A percentile compares a stretch with the other conserved stretches of the same genome.
phyloP scores from a whole-genome alignment of 2,329 filamentous ascomycete species.

The Monilinia vaccinii-corymbosi region DNA sequence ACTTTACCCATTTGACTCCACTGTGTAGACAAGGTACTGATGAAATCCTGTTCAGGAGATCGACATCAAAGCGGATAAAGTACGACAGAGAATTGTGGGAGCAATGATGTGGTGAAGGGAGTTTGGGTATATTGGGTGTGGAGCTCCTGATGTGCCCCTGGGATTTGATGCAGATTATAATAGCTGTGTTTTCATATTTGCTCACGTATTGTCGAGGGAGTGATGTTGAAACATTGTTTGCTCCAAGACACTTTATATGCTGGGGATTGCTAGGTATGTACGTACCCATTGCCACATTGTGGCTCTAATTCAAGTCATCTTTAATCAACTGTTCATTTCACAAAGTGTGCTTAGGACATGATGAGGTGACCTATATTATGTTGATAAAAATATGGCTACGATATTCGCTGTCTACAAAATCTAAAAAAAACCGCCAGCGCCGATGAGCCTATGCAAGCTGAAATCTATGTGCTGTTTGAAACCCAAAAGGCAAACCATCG shows the following conservation, averaged over 20 bases:
- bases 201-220: background rate
- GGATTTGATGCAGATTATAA: background rate
- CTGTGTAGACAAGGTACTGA: background rate
- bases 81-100: background rate
- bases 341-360: background rate
- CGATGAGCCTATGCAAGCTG: background rate
- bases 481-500: background rate
- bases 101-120: slow-evolving; percentile 3
- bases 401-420: background rate
- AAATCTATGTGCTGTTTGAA: background rate
- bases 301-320: background rate
- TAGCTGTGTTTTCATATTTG: background rate
- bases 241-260: background rate
- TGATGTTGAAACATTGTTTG: background rate
- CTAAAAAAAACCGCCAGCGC: background rate
- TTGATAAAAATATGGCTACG: background rate
- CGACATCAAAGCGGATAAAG: slow-evolving; percentile 1
- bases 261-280: background rate
- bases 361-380: background rate
- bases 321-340: background rate
- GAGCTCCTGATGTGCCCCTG: background rate
- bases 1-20: background rate
- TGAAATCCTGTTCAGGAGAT: slow-evolving; percentile 12
- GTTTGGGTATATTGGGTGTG: background rate
- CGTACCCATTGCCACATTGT: background rate